Evolutionary conservation across 2,329 filamentous ascomycete genomes (phyloP), one percentile per base, ranked within the genome.

Genomic region (Waltergamsia citrina): DNA sequence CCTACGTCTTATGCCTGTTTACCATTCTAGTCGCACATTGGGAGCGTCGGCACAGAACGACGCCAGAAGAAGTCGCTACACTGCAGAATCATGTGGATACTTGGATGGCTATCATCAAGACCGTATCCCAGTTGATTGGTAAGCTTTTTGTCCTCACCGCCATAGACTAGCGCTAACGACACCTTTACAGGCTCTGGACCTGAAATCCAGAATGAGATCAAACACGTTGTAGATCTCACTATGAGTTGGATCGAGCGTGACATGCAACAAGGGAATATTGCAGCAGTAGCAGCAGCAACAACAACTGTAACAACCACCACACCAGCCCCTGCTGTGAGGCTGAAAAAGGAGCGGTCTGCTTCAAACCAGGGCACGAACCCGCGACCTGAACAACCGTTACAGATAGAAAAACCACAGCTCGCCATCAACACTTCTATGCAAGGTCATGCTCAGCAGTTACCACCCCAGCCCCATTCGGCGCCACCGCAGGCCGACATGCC

Each of bases 1-100:
- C 84, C 6, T 85, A 84, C 47, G 67, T 84, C 10, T 75, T 80
- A 28, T 81, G 81, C 18, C 78, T 85, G 37, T 84, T 86, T 45
- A 82, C 81, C 0, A 78, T 73, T 11, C 59, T 90, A 1, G 84
- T 82, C 30, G 73, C 74, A 2, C 70, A 78, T 36, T 84, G 76
- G 63, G 73, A 85, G 49, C 71, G 78, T 31, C 67, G 79, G 20
- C 71, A 74, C 32, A 64, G 71, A 8, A 71, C 75, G 9, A 74
- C 71, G 0, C 56, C 64, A 1, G 63, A 64, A 2, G 74, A 84
- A 37, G 59, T 87, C 34, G 61, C 66, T 12, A 56, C 56, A n/a
- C 59, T 90, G 32, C 70, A 69, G 40, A 56, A 63, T 7, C 80
- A 87, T 34, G 86, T 86, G 79, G 66, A 71, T 21, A 56, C 65